These are phyloP conservation scores for Syzygium syzygioides DNA, from an alignment of 441 rosid species.

Conservation along the genomic window DNA sequence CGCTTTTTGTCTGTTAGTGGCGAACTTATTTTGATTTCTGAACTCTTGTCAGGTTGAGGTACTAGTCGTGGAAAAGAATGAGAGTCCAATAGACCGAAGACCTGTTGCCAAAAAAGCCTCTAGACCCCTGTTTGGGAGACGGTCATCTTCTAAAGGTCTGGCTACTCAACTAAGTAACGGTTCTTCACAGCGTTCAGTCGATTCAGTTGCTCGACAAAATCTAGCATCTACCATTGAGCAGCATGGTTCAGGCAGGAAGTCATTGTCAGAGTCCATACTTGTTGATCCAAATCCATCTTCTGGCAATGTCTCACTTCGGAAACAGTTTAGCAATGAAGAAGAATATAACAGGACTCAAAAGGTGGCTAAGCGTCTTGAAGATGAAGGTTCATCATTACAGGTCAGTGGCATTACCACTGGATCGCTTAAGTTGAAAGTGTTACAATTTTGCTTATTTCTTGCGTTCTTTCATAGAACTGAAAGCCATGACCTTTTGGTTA, in stretches of 20 bases:
- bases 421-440: neutral
- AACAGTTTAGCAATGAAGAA: constrained; percentile 73
- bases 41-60: constrained; percentile 61
- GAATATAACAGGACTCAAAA: constrained; percentile 39
- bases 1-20: neutral
- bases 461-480: neutral
- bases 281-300: constrained; percentile 47
- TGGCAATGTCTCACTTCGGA: constrained; percentile 72
- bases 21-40: constrained; percentile 4
- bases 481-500: neutral
- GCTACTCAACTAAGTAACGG: constrained; percentile 42
- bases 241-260: constrained; percentile 86
- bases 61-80: constrained; percentile 66
- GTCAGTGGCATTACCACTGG: constrained; percentile 19
- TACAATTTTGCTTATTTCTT: neutral
- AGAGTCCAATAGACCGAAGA: constrained; percentile 37
- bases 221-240: constrained; percentile 74
- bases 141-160: constrained; percentile 42
- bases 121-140: constrained; percentile 46
- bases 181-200: constrained; percentile 58
- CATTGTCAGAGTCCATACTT: constrained; percentile 64
- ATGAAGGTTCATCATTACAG: constrained; percentile 36
- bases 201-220: constrained; percentile 56
- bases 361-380: constrained; percentile 42
- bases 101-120: constrained; percentile 45